Base-by-base conservation (phyloP, 2,329 filamentous ascomycete genomes). In the Colletotrichum eremochloae region DNA sequence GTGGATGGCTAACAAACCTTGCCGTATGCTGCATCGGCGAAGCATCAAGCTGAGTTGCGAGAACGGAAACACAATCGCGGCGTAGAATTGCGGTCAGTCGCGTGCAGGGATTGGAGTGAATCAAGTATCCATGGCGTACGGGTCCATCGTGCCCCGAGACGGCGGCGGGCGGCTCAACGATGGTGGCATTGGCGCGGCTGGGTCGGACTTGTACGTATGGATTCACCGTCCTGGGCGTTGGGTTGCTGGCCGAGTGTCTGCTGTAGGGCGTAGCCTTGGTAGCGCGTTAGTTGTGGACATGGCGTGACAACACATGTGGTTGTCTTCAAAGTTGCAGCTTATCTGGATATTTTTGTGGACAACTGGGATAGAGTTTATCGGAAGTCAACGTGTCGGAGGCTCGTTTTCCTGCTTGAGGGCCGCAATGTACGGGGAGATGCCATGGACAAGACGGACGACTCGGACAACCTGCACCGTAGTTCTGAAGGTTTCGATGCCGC, bases 351-450 rank as follows among this genome's bases (percentile, higher is more conserved):
- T 57, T 64, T 44, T 36, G 55, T 68, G 50, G 68, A 36, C 56
- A 68, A 63, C 57, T 50, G 48, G 68, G 68, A 68, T 68, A 68
- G 55, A 71, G 56, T 71, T 71, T 57, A 68, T 44, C 40, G 38
- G 56, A 63, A 29, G 5, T 20, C 42, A 31, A 33, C 40, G 40
- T 33, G 44, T 29, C 52, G 63, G 63, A 61, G 40, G 63, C 48
- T 68, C 50, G 29, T 52, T 48, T 71, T 63, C 63, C 42, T 57
- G 57, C 42, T 62, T 52, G 57, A 14, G 46, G 56, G 33, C 52
- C 33, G 44, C 14, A 31, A 24, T 15, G 38, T 50, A 61, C 38
- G 64, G 56, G 48, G 63, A 24, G 46, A 31, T 63, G 50, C 56
- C 57, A 48, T 48, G 56, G n/a, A 67, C 46, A 56, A 6, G 48